Base-by-base conservation (phyloP, 2,329 filamentous ascomycete genomes). In the Teratosphaeria destructans region DNA sequence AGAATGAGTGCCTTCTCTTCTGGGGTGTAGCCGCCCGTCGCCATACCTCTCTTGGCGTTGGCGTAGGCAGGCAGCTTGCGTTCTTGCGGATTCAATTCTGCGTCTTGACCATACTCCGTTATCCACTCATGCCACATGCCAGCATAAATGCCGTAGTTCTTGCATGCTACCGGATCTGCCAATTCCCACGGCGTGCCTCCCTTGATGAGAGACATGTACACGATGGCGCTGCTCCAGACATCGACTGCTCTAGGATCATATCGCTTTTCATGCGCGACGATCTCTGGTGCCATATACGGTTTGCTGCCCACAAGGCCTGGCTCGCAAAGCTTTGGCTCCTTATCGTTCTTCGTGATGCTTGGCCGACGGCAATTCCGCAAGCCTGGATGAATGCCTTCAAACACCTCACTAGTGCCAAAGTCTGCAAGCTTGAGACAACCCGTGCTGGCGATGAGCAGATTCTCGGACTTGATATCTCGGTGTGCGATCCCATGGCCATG, bases 351-450 rank as follows among this genome's bases (percentile, higher is more conserved):
- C 59, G 88, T 88, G 57, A 85, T 84, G 12, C 88, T 82, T 67
- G 87, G 84, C 35, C 63, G 62, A 35, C 67, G 58, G 61, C 68
- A 71, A 34, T 66, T 62, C 61, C 88, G 82, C 49, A 91, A 76
- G 34, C 90, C 90, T 0, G 90, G 90, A 72, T 95, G 90, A 56
- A 86, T 85, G 47, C 90, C 90, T 58, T 81, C 84, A 70, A 95
- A 95, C 19, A 95, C 88, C 71, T 94, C 89, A 0, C 89, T 91
- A 14, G 93, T 89, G 57, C 91, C 91, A 75, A 96, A 95, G 72
- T 96, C 91, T 56, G 90, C 91, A 61, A 96, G 92, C 76, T 95
- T 95, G 59, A 95, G 79, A 72, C 90, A 87, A 70, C 90, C 90
- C 60, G 90, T 84, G 66, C 84, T 85, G 54, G 85, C 88, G 61